Conservation (phyloP, 2,329 filamentous ascomycete genomes). For the Aspergillus sergii region DNA sequence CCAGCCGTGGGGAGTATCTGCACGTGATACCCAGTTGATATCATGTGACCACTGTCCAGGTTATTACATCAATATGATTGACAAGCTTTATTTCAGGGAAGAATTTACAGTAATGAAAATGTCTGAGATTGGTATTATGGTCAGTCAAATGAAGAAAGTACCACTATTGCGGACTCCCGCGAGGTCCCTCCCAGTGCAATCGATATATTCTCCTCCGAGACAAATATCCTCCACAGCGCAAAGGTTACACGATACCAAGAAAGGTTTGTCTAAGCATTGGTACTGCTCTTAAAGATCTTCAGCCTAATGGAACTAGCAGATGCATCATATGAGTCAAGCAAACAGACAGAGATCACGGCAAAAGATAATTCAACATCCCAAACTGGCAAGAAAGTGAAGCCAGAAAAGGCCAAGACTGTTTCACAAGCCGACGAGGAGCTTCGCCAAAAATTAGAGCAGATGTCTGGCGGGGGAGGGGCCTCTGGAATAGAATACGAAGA, state of each 20-base stretch:
- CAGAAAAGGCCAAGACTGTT: slow-evolving; percentile 55
- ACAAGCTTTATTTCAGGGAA: neutral
- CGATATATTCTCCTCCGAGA: neutral
- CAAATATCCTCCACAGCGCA: neutral
- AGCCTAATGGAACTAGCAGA: neutral
- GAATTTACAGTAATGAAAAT: neutral
- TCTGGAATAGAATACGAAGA: slow-evolving; percentile 75
- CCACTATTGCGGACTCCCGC: neutral
- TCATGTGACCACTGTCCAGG: neutral
- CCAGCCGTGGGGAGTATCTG: neutral
- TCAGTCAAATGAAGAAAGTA: neutral
- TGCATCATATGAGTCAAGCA: neutral
- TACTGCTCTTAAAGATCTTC: neutral
- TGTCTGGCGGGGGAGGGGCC: slow-evolving; percentile 70
- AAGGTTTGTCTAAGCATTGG: slow-evolving; percentile 2
- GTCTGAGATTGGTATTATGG: neutral
- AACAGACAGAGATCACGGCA: neutral
- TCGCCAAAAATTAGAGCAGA: slow-evolving; percentile 63
- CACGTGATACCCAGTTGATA: slow-evolving; percentile 17
- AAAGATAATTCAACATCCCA: slow-evolving; percentile 9
- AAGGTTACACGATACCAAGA: slow-evolving; percentile 5
- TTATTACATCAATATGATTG: slow-evolving; percentile 8
- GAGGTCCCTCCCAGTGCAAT: neutral
- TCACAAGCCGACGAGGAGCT: slow-evolving; percentile 69
- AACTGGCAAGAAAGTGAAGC: slow-evolving; percentile 11